These are phyloP conservation scores for Hordeum pubiflorum DNA, from an alignment of 202 grass and related monocot species.

Conservation along the genomic window DNA sequence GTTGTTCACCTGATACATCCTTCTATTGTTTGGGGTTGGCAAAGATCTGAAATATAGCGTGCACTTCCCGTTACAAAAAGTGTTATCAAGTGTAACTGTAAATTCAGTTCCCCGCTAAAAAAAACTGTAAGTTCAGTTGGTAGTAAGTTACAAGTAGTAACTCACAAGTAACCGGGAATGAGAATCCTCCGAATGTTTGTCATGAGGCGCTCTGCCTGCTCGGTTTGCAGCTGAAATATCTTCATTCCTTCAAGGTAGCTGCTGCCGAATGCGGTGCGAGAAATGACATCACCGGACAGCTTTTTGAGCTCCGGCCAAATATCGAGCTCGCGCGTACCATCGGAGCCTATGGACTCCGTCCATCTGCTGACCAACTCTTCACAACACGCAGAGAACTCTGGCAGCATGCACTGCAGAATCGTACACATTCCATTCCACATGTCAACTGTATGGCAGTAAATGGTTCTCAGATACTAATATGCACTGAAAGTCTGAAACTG, in stretches of 20 bases:
- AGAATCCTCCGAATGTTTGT: not conserved
- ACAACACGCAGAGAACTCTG: not conserved
- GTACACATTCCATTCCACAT: not conserved
- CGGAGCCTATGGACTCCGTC: not conserved
- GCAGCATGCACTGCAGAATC: not conserved
- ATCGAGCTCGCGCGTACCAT: not conserved
- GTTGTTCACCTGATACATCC: not conserved
- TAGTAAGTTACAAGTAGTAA: not conserved
- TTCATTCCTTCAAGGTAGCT: not conserved
- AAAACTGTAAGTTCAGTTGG: not conserved
- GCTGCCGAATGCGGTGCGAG: conserved; percentile 2
- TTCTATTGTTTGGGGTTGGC: not conserved
- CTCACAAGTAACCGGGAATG: not conserved
- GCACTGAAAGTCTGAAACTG: not conserved
- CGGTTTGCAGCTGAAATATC: conserved; percentile 1
- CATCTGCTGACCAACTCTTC: not conserved
- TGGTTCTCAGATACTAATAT: not conserved
- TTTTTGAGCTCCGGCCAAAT: not conserved
- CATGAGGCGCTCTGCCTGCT: not conserved
- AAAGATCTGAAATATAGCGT: not conserved
- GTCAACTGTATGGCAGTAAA: not conserved
- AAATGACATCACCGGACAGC: conserved; percentile 5
- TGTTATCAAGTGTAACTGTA: not conserved
- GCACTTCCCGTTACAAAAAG: not conserved
- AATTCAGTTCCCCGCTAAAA: not conserved